phyloP scores from a whole-genome alignment of 2,329 filamentous ascomycete genomes.

The Geosmithia putterillii region DNA sequence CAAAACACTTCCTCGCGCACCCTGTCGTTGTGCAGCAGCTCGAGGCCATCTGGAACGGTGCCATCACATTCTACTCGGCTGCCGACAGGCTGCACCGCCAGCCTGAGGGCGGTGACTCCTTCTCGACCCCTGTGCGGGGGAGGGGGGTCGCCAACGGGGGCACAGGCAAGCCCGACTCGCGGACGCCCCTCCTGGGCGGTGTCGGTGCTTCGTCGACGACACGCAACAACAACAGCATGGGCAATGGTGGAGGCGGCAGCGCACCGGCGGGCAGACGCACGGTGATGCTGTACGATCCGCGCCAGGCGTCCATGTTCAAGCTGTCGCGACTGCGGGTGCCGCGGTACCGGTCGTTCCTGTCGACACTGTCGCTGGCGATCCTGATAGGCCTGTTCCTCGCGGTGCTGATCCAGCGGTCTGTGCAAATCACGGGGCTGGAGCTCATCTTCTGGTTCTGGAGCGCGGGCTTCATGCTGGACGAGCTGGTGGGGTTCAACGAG shows the following conservation, averaged over 20 bases:
- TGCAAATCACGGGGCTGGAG: constrained; percentile 73
- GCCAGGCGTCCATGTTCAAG: constrained; percentile 84
- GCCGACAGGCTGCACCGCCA: constrained; percentile 73
- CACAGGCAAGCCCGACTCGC: constrained; percentile 23
- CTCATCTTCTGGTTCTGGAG: constrained; percentile 97
- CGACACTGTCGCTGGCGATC: constrained; percentile 75
- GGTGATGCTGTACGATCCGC: constrained; percentile 79
- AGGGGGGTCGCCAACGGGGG: too few relatives aligned
- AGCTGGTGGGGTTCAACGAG: constrained; percentile 91
- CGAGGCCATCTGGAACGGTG: constrained; percentile 95
- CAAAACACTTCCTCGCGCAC: constrained; percentile 85
- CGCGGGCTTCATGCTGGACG: constrained; percentile 91
- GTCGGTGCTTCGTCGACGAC: constrained; percentile 8
- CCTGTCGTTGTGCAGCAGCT: constrained; percentile 86
- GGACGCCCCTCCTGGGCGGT: constrained; percentile 38
- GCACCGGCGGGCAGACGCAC: constrained; percentile 49
- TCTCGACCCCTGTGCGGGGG: too few relatives aligned
- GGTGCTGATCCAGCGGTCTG: constrained; percentile 63
- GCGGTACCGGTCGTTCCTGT: constrained; percentile 81
- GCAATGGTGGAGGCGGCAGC: constrained; percentile 6
- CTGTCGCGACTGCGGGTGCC: constrained; percentile 82
- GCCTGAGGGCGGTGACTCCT: constrained; percentile 5
- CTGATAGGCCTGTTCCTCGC: constrained; percentile 77
- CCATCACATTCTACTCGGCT: constrained; percentile 84
- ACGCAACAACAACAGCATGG: constrained; percentile 14